A percentile compares a stretch with the other conserved stretches of the same genome.
Evolutionary conservation across 169 alveolate species (phyloP).

Genomic region (Plasmodium sp.): DNA sequence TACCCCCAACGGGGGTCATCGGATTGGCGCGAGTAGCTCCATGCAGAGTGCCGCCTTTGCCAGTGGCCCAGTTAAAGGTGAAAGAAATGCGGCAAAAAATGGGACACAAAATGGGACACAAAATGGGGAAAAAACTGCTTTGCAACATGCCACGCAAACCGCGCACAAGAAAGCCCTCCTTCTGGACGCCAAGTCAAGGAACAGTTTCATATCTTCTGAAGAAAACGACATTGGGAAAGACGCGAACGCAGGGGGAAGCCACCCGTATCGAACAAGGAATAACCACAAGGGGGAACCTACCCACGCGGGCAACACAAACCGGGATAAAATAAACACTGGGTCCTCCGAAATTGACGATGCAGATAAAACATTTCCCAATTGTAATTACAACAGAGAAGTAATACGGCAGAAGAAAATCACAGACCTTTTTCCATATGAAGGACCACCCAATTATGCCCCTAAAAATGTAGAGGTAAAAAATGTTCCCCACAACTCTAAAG

Average conservation of each 20-base stretch:
- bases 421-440: neutral
- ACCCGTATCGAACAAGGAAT: neutral
- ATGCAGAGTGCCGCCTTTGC: neutral
- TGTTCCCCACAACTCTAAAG: neutral
- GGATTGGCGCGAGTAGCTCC: neutral
- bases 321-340: neutral
- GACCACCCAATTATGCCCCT: conserved; percentile 4
- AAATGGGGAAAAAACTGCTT: neutral
- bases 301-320: neutral
- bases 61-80: conserved; percentile 4
- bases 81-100: neutral
- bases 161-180: neutral
- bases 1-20: neutral
- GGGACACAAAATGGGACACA: neutral
- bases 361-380: neutral
- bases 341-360: neutral
- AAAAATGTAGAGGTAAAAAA: neutral
- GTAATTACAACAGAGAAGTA: neutral
- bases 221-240: neutral
- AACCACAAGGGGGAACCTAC: neutral
- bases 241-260: neutral
- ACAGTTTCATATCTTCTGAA: neutral
- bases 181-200: neutral
- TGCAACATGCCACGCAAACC: neutral
- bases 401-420: neutral